Evolutionary conservation across 2,329 filamentous ascomycete species (phyloP), one percentile per base, ranked within the genome.

Genomic region (Paracamarosporium sp.): DNA sequence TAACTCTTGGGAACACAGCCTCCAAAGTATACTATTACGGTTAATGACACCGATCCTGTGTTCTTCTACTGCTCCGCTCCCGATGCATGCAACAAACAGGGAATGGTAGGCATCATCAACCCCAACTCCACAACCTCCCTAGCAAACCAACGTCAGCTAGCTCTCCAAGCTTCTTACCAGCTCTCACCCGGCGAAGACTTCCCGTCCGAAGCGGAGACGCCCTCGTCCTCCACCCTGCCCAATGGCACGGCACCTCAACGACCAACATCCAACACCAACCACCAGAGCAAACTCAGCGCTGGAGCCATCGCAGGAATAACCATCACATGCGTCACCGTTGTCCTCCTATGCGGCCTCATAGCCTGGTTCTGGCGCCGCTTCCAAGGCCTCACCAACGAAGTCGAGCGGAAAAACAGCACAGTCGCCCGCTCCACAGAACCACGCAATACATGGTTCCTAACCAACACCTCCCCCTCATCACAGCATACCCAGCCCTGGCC

Each of bases 71-170:
- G 74, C 57, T 68, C 87, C 0, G 88, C 89, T 0, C 82, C 86
- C 0, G 84, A 80, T 1, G 89, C 87, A 5, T 94, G 91, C 69
- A 81, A 83, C 9, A 74, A 78, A 2, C 84, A 87, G 50, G 83
- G 86, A 35, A 94, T 94, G 90, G 84, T 94, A 17, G 90, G 90
- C 4, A 88, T 86, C 1, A 88, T 93, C 63, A 94, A 93, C 68
- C 84, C 88, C 9, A 73, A 72, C 43, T 30, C 64, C 6, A 62
- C 57, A 12, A 67, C 62, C 41, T 64, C 59, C 5, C 60, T 76
- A 35, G 51, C 59, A 5, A 53, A 51, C 30, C 74, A 77, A 36
- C 61, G 64, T 1, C 28, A 59, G 15, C 46, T 71, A 25, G 73
- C 74, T 8, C 55, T 55, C 17, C 51, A 65, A 33, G 59, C 68